Evolutionary conservation across 2,329 filamentous ascomycete species (phyloP), one percentile per base, ranked within the genome.

Genomic region (Fusarium begoniae): DNA sequence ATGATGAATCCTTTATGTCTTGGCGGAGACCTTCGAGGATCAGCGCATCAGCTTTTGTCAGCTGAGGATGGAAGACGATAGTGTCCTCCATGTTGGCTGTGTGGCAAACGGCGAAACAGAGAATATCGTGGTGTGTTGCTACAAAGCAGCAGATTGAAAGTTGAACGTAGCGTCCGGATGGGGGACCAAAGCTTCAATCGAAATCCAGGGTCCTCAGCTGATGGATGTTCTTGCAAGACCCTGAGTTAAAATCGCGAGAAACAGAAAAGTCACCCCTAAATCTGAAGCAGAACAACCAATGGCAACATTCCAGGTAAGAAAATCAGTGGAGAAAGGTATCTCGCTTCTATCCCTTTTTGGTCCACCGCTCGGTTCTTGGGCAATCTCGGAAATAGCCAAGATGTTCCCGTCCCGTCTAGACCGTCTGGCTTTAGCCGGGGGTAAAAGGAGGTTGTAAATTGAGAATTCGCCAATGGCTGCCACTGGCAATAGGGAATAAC

Each of bases 11-110:
- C 48, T 56, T 48, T n/a, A 73, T 40, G 41, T 73, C 70, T 61
- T 72, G 56, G 44, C 66, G 63, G 13, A 73, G 44, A 22, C 56
- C 69, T 18, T 74, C 44, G 22, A 73, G 66, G 44, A 72, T 59
- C 63, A 72, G 48, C 14, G 69, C 47, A 69, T 72, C 69, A 28
- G 69, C 56, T 38, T 72, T 72, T 26, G 69, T 72, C 18, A 72
- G 69, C 48, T 41, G 57, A 9, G 69, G 69, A 55, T 72, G 63
- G 44, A 72, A 72, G 48, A 72, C 69, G 26, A 70, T 58, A 6
- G 65, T 44, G 32, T 70, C 67, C 28, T 50, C 68, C 68, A 70
- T 70, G 44, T 24, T 62, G 59, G 3, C 24, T n/a, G 20, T 43
- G 48, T 48, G 32, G 24, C 43, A 38, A 58, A 37, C 15, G 41